Conservation (phyloP, 441 rosid genomes). For the Erodium moschatum region DNA sequence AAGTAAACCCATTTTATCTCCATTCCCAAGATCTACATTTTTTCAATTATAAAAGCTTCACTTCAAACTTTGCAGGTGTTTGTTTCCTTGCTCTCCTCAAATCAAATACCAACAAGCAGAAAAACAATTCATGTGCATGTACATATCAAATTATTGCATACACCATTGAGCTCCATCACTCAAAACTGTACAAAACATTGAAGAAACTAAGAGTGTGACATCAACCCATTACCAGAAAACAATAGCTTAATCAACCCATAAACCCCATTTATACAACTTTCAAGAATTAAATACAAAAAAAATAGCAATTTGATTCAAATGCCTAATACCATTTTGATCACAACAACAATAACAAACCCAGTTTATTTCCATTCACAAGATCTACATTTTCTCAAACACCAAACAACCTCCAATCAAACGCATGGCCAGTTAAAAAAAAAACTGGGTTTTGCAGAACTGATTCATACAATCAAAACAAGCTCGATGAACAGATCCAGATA, state of each 20-base stretch:
- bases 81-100: background rate
- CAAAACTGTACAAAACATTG: background rate
- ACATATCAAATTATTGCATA: background rate
- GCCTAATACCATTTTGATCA: background rate
- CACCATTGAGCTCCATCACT: background rate
- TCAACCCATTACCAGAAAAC: background rate
- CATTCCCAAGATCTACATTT: conserved; percentile 1
- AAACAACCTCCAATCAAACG: background rate
- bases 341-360: background rate
- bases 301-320: background rate
- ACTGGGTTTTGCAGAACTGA: background rate
- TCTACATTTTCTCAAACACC: background rate
- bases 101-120: background rate
- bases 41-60: too few species aligned
- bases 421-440: background rate
- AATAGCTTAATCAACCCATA: background rate
- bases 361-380: background rate
- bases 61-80: background rate
- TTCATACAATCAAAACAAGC: background rate
- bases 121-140: background rate
- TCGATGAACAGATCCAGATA: background rate
- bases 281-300: background rate
- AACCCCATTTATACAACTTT: background rate
- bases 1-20: background rate
- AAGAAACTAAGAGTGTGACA: background rate